These are phyloP conservation scores for Heliamphora pulchella DNA, from an alignment of 179 eudicot species.

Conservation along the genomic window DNA sequence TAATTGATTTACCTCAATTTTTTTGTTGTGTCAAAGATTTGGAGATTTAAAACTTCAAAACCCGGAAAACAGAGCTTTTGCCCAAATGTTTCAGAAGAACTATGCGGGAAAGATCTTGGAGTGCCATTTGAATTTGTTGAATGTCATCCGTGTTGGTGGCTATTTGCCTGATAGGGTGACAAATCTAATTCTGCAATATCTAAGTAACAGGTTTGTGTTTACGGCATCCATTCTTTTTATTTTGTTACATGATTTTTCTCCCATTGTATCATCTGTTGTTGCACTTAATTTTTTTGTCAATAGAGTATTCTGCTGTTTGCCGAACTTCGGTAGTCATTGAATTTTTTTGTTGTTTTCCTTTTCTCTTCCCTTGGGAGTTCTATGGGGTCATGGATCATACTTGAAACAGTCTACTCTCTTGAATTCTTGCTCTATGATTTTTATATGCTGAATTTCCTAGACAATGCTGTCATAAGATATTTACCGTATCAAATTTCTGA, in stretches of 20 bases:
- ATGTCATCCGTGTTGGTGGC: slow-evolving; percentile 82
- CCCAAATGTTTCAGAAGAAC: slow-evolving; percentile 86
- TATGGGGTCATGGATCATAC: background rate
- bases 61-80: slow-evolving; percentile 90
- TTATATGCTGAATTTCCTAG: background rate
- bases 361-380: background rate
- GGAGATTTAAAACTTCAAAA: slow-evolving; percentile 87
- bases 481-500: background rate
- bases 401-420: background rate
- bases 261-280: background rate
- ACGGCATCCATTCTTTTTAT: background rate
- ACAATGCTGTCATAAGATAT: background rate
- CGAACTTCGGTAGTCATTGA: background rate
- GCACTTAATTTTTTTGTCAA: background rate
- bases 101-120: slow-evolving; percentile 95
- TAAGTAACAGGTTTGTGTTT: slow-evolving; percentile 77
- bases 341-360: background rate
- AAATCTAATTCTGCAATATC: slow-evolving; percentile 86
- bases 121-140: slow-evolving; percentile 84
- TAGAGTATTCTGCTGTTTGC: background rate
- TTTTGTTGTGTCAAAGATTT: slow-evolving; percentile 43
- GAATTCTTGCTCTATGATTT: background rate
- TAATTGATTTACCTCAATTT: background rate
- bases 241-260: background rate
- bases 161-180: slow-evolving; percentile 95